Percentiles rank a stretch among this genome's conserved stretches.
These are phyloP conservation scores for Agrocybe praecox DNA, from an alignment of 768 basidiomycete genomes.

Conservation along the genomic window DNA sequence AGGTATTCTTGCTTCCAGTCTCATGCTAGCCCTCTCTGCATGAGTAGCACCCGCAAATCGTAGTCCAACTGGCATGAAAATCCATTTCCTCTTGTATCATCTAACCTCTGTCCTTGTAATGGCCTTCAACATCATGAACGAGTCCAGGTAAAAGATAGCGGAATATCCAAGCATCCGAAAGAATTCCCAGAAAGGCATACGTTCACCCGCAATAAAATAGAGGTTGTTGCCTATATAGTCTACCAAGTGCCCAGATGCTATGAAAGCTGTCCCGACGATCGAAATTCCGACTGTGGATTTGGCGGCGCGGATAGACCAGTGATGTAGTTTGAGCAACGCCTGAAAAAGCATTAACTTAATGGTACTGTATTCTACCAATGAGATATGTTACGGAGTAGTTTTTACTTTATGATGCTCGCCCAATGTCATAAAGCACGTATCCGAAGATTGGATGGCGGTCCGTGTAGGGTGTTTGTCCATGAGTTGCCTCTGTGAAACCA, in stretches of 20 bases:
- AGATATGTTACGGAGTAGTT: neutral
- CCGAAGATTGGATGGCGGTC: no score
- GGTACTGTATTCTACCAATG: neutral
- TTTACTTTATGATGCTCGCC: no score
- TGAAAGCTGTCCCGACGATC: neutral
- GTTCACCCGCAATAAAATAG: neutral
- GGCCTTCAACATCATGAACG: conserved; percentile 28
- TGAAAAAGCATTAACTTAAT: conserved; percentile 16
- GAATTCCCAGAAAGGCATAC: neutral
- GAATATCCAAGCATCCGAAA: neutral
- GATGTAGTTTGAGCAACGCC: conserved; percentile 16
- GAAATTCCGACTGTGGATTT: neutral
- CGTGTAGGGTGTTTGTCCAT: conserved; percentile 22
- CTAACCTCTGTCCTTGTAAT: conserved; percentile 24
- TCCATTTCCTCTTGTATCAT: conserved; percentile 10
- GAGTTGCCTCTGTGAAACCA: conserved; percentile 20
- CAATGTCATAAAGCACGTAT: no score
- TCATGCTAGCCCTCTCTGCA: conserved; percentile 28
- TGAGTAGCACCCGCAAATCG: conserved; percentile 24
- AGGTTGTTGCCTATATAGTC: conserved; percentile 1
- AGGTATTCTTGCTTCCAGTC: conserved; percentile 3
- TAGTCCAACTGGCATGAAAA: conserved; percentile 13
- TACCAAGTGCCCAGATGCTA: neutral
- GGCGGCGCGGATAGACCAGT: neutral
- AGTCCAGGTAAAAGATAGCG: conserved; percentile 4